Conservation (phyloP, 1,139 yeast genomes). For the Candida dubliniensis region DNA sequence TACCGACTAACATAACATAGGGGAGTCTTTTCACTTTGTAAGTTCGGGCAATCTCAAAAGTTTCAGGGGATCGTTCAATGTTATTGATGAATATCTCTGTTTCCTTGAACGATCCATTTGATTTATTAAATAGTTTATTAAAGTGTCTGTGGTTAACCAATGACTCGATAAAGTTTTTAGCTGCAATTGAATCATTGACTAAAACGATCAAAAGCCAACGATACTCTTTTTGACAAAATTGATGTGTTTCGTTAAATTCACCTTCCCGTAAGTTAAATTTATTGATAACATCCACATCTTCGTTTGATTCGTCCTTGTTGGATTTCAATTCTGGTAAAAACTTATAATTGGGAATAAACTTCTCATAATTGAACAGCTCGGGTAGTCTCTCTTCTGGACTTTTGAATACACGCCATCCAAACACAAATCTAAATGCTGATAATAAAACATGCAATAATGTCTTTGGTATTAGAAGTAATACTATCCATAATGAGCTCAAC, state of each 20-base stretch:
- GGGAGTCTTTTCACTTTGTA: conserved; percentile 46
- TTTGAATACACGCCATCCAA: conserved; percentile 21
- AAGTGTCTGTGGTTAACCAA: conserved; percentile 32
- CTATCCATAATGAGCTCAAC: conserved; percentile 37
- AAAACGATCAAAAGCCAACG: conserved; percentile 48
- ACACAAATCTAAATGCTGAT: conserved; percentile 36
- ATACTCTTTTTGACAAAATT: conserved; percentile 37
- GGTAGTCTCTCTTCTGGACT: conserved; percentile 24
- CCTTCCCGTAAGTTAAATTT: conserved; percentile 20
- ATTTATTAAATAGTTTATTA: conserved; percentile 31
- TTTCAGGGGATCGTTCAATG: conserved; percentile 45
- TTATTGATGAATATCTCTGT: conserved; percentile 44
- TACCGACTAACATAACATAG: conserved; percentile 46
- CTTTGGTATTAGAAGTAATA: conserved; percentile 49
- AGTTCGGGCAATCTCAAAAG: conserved; percentile 48
- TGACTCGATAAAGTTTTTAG: conserved; percentile 24
- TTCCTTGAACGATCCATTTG: conserved; percentile 36
- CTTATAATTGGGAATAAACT: conserved; percentile 18
- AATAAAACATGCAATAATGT: conserved; percentile 34
- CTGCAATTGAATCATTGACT: conserved; percentile 34
- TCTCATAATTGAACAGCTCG: conserved; percentile 22
- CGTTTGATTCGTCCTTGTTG: background rate
- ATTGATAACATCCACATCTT: conserved; percentile 10
- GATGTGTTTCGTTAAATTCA: conserved; percentile 48
- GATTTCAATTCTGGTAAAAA: conserved; percentile 11